A percentile compares a stretch with the other conserved stretches of the same genome.
Conservation (phyloP, 176 grass and related monocot species). For the Tillandsia fasciculata region DNA sequence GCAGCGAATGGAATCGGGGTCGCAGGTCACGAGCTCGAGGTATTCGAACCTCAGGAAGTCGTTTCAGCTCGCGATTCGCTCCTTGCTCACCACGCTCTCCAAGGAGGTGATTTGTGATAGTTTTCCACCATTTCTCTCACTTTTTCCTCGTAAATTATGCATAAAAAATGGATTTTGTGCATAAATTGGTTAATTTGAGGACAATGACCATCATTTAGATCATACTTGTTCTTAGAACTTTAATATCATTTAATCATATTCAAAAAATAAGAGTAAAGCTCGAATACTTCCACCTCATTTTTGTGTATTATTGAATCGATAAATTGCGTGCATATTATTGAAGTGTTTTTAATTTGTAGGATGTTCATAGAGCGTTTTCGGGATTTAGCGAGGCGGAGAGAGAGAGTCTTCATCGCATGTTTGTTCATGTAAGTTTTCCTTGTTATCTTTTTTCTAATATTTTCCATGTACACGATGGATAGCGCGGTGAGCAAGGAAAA, state of each 20-base stretch:
- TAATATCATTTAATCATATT: too few species aligned
- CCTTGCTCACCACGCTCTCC: conserved; percentile 40
- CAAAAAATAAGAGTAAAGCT: too few species aligned
- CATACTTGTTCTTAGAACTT: too few species aligned
- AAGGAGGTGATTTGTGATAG: conserved; percentile 27
- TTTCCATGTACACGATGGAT: not conserved
- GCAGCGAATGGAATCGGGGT: conserved; percentile 20
- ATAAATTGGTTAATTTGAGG: too few species aligned
- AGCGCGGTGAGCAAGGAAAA: too few species aligned
- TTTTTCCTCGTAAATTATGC: not conserved
- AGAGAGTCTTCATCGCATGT: conserved; percentile 40
- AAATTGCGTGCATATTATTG: too few species aligned
- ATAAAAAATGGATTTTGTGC: too few species aligned
- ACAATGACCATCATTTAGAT: too few species aligned
- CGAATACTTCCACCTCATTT: too few species aligned
- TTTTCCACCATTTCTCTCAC: not conserved
- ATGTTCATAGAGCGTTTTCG: conserved; percentile 38
- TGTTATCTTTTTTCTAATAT: not conserved
- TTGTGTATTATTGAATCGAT: too few species aligned
- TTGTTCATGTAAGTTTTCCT: conserved; percentile 29
- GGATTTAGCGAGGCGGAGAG: conserved; percentile 40
- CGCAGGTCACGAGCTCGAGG: conserved; percentile 14
- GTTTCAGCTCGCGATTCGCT: conserved; percentile 31
- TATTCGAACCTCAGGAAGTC: conserved; percentile 31
- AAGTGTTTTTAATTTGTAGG: conserved; percentile 22